Conservation (phyloP, 495 filamentous ascomycete genomes). For the Aspergillus ellipticus region DNA sequence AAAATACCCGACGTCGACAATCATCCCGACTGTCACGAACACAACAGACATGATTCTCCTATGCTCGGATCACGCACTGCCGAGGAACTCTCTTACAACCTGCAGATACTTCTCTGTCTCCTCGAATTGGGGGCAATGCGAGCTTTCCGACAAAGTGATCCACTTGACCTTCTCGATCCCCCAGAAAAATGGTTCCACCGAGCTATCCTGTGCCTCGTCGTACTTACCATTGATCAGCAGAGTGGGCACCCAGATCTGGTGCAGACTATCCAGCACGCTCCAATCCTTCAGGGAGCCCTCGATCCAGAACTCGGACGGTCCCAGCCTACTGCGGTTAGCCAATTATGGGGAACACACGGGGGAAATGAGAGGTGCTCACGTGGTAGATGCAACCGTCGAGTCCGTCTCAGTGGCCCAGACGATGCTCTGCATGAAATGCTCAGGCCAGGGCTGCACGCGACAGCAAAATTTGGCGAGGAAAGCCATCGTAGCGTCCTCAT, state of each 20-base stretch:
- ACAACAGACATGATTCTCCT: no score
- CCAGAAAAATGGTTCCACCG: constrained; percentile 42
- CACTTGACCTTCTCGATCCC: constrained; percentile 43
- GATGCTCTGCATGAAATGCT: constrained; percentile 16
- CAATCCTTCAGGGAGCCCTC: constrained; percentile 43
- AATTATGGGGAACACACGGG: background rate
- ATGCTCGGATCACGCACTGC: background rate
- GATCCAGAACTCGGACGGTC: constrained; percentile 46
- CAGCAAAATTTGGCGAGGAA: constrained; percentile 43
- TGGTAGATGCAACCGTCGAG: background rate
- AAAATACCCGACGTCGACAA: no score
- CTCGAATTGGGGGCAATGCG: constrained; percentile 44
- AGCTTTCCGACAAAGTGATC: constrained; percentile 39
- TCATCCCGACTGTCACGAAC: no score
- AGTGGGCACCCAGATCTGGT: constrained; percentile 35
- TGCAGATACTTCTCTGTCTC: constrained; percentile 36
- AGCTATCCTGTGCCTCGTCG: constrained; percentile 46
- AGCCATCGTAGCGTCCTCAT: constrained; percentile 37
- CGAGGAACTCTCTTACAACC: constrained; percentile 4
- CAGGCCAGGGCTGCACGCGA: constrained; percentile 32
- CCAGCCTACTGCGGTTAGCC: constrained; percentile 28
- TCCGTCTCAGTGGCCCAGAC: background rate
- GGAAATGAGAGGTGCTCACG: background rate
- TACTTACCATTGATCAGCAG: constrained; percentile 49
- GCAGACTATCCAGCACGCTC: constrained; percentile 27